Conservation (phyloP, 2,329 filamentous ascomycete genomes). For the Neurospora sp. region DNA sequence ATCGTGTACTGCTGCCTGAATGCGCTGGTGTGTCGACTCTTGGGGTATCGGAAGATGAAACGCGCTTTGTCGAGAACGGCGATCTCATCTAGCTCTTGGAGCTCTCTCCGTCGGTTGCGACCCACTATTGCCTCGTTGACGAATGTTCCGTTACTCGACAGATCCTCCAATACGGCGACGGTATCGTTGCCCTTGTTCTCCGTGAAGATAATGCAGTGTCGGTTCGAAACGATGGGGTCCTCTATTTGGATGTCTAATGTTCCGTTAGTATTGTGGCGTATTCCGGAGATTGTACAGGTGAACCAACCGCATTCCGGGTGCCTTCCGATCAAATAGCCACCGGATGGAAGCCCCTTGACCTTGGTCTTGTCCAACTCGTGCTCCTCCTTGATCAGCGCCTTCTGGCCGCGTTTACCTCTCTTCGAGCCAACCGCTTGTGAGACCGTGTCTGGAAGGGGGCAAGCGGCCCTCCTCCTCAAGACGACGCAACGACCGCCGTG, state of each 20-base stretch:
- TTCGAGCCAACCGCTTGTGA: conserved; percentile 24
- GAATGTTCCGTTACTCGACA: conserved; percentile 94
- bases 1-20: conserved; percentile 84
- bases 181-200: conserved; percentile 30
- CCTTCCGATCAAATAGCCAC: conserved; percentile 83
- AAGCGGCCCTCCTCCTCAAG: conserved; percentile 63
- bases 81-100: conserved; percentile 86
- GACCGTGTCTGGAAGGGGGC: conserved; percentile 47
- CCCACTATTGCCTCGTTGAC: conserved; percentile 88
- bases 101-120: conserved; percentile 80
- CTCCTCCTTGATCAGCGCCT: conserved; percentile 43
- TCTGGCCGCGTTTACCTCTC: conserved; percentile 31
- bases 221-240: conserved; percentile 76
- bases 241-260: conserved; percentile 60
- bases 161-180: conserved; percentile 75
- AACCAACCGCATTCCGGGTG: conserved; percentile 85
- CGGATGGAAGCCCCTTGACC: conserved; percentile 52
- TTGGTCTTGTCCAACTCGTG: conserved; percentile 54
- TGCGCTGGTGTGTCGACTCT: conserved; percentile 59
- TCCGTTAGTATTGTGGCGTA: conserved; percentile 10
- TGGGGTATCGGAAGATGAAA: conserved; percentile 88
- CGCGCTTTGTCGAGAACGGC: conserved; percentile 75
- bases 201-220: conserved; percentile 49
- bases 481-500: conserved; percentile 59
- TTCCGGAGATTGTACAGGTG: conserved; percentile 4